Evolutionary conservation across 371 early-diverging fungal species (phyloP).

Genomic region (Mortierella sp.): DNA sequence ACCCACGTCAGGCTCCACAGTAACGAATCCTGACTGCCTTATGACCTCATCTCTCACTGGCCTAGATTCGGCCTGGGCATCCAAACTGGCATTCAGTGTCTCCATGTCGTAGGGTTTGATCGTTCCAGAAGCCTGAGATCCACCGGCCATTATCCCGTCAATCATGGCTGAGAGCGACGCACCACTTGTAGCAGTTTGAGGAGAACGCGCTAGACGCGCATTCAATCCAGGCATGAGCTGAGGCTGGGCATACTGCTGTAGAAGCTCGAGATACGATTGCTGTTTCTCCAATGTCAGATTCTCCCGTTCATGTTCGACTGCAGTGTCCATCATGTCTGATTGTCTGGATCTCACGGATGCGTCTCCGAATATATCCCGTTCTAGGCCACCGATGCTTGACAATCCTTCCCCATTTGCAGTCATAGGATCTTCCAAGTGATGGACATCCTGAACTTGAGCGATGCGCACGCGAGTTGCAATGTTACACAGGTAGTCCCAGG

Average conservation of each 20-base stretch:
- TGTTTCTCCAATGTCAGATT: neutral
- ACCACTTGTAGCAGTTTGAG: no score
- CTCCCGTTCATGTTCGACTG: neutral
- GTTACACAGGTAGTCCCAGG: slow-evolving; percentile 64
- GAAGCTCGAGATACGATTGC: neutral
- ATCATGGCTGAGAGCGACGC: neutral
- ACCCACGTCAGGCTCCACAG: slow-evolving; percentile 8
- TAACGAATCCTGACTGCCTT: slow-evolving; percentile 1
- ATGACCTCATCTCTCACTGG: neutral
- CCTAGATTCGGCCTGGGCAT: neutral
- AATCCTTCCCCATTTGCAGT: neutral
- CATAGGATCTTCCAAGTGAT: neutral
- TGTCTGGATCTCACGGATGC: neutral
- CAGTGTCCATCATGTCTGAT: neutral
- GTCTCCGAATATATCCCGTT: neutral
- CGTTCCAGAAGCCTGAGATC: neutral
- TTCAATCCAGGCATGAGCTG: neutral
- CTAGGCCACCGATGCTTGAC: neutral
- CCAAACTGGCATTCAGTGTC: neutral
- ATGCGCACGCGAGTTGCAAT: slow-evolving; percentile 51
- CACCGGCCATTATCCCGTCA: neutral
- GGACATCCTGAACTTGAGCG: neutral
- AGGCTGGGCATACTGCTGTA: neutral
- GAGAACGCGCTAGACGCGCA: neutral
- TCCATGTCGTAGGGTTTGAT: neutral